Evolutionary conservation across 2,329 filamentous ascomycete genomes (phyloP).

Genomic region (Zymoseptoria crescenta): DNA sequence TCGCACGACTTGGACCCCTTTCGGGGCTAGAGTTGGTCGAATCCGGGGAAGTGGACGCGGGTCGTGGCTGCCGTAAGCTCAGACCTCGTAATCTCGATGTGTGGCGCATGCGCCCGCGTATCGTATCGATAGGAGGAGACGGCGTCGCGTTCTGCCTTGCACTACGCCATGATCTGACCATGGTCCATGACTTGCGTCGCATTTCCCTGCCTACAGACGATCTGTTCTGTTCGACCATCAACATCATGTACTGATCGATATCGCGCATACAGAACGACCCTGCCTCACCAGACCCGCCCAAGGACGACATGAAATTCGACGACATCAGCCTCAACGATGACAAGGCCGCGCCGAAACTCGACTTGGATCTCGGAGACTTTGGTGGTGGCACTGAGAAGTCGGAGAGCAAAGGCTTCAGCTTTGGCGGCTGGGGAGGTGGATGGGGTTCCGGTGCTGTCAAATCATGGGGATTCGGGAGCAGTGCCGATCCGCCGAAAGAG

Average conservation of each 20-base stretch:
- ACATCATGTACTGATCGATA: conserved; percentile 8
- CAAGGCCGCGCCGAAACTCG: conserved; percentile 38
- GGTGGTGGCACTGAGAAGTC: conserved; percentile 16
- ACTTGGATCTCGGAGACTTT: conserved; percentile 37
- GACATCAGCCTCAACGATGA: conserved; percentile 41
- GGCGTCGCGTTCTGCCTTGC: neutral
- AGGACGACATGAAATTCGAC: conserved; percentile 37
- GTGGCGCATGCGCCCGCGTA: conserved; percentile 10
- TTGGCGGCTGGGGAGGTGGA: conserved; percentile 28
- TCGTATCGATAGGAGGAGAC: conserved; percentile 18
- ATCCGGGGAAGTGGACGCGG: conserved; percentile 8
- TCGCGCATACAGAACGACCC: conserved; percentile 20
- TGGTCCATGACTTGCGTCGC: conserved; percentile 1
- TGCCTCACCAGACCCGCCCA: conserved; percentile 13
- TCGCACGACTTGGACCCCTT: conserved; percentile 10
- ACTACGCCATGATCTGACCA: conserved; percentile 4
- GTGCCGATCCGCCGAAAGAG: conserved; percentile 17
- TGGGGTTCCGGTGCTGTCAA: conserved; percentile 23
- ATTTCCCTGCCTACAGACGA: neutral
- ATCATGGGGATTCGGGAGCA: conserved; percentile 30
- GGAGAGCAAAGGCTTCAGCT: conserved; percentile 26
- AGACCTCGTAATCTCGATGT: conserved; percentile 27
- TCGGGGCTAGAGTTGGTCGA: conserved; percentile 4
- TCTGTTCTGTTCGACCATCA: neutral
- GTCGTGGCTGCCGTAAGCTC: conserved; percentile 17